A percentile compares a stretch with the other conserved stretches of the same genome.
These are phyloP conservation scores for Daedalea quercina DNA, from an alignment of 768 basidiomycete genomes.

Conservation along the genomic window DNA sequence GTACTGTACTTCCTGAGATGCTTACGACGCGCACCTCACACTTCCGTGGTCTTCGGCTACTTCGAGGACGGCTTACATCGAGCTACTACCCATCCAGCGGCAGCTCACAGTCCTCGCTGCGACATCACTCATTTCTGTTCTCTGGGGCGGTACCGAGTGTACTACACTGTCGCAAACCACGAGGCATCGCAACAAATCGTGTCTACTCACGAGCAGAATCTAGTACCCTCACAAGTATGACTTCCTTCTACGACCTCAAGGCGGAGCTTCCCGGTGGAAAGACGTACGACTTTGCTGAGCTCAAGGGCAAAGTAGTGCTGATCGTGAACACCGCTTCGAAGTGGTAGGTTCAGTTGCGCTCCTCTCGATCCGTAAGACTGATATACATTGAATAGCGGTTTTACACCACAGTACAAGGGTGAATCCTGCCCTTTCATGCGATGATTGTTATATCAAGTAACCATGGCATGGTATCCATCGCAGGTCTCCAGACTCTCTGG, in stretches of 20 bases:
- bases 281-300: slow-evolving; percentile 53
- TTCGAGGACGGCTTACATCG: no score
- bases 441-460: not conserved
- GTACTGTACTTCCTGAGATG: no score
- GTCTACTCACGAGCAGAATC: not conserved
- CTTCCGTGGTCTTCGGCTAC: no score
- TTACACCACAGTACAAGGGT: slow-evolving; percentile 78
- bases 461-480: slow-evolving; percentile 3
- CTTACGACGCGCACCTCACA: no score
- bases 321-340: slow-evolving; percentile 74
- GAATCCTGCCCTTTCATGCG: slow-evolving; percentile 1
- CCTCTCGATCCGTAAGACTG: not conserved
- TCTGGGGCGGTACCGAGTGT: no score
- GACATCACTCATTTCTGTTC: no score
- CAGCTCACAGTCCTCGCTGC: no score
- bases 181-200: not conserved
- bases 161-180: no score
- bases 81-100: no score
- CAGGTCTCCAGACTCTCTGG: slow-evolving; percentile 74
- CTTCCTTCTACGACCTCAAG: slow-evolving; percentile 61
- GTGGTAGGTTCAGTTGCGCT: slow-evolving; percentile 42
- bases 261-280: slow-evolving; percentile 52
- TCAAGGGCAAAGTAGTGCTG: slow-evolving; percentile 74
- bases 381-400: slow-evolving; percentile 44
- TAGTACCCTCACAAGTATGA: slow-evolving; percentile 3